Conservation (phyloP, 2,329 filamentous ascomycete genomes). For the Apiospora phragmitis region DNA sequence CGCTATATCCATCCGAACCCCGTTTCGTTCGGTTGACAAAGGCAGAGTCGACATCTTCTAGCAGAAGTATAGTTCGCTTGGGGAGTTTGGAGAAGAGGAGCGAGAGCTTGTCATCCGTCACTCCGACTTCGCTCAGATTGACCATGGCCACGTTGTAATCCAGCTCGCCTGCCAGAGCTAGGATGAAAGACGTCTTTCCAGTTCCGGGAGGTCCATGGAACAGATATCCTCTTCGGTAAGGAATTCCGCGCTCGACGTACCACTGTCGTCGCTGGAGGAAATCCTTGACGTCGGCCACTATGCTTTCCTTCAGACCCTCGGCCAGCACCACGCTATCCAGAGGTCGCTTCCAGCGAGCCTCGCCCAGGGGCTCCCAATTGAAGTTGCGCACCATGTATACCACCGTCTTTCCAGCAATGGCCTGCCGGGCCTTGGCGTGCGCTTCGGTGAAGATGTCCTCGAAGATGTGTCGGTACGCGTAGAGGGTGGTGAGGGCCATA, state of each 20-base stretch:
- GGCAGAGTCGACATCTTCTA: conserved; percentile 91
- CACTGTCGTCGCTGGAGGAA: conserved; percentile 79
- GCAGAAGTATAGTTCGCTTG: conserved; percentile 74
- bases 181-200: conserved; percentile 95
- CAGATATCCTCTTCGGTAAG: conserved; percentile 86
- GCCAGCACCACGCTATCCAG: conserved; percentile 86
- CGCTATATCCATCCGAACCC: conserved; percentile 80
- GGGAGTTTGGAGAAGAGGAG: conserved; percentile 85
- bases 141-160: conserved; percentile 92
- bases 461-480: conserved; percentile 85
- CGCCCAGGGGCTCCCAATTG: conserved; percentile 82
- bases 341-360: conserved; percentile 82
- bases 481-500: conserved; percentile 87
- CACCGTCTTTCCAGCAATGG: conserved; percentile 87
- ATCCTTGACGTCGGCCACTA: conserved; percentile 79
- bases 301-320: conserved; percentile 80
- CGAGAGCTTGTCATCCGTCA: conserved; percentile 88
- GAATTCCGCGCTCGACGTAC: conserved; percentile 94
- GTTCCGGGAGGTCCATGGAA: conserved; percentile 88
- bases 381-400: conserved; percentile 86
- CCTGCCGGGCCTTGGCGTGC: conserved; percentile 73
- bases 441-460: conserved; percentile 88
- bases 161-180: conserved; percentile 87
- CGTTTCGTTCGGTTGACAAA: conserved; percentile 79
- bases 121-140: conserved; percentile 84